phyloP scores from a whole-genome alignment of 768 basidiomycete genomes.

The Coprinopsis strossmayeri region DNA sequence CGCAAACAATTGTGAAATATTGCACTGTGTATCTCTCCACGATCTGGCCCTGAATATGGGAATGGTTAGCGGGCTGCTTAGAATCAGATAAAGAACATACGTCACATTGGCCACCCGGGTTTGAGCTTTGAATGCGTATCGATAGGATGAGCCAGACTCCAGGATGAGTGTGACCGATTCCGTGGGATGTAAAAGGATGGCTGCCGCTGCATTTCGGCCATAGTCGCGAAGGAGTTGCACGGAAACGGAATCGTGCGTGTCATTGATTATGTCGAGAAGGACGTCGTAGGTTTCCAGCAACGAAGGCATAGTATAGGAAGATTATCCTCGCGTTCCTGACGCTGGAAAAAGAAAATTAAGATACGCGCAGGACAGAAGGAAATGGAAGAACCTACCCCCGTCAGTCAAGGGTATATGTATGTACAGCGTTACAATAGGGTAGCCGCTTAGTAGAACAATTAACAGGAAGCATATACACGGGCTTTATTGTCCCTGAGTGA shows the following conservation, averaged over 20 bases:
- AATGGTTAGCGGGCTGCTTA: neutral
- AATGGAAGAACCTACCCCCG: too few relatives aligned
- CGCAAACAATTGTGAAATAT: slow-evolving; percentile 55
- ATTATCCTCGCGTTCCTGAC: slow-evolving; percentile 27
- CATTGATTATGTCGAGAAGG: slow-evolving; percentile 63
- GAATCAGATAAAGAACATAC: slow-evolving; percentile 32
- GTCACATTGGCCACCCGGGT: slow-evolving; percentile 65
- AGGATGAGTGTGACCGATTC: slow-evolving; percentile 63
- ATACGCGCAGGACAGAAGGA: slow-evolving; percentile 3
- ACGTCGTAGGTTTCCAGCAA: slow-evolving; percentile 56
- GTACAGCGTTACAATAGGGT: too few relatives aligned
- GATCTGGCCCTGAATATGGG: slow-evolving; percentile 45
- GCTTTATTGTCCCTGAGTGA: slow-evolving; percentile 17
- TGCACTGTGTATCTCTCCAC: slow-evolving; percentile 59
- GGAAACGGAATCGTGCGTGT: slow-evolving; percentile 57
- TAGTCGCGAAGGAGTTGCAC: slow-evolving; percentile 63
- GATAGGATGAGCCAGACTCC: slow-evolving; percentile 63
- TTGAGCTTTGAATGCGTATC: slow-evolving; percentile 60
- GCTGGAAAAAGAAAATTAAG: slow-evolving; percentile 14
- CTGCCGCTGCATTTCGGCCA: slow-evolving; percentile 44
- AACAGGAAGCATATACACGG: too few relatives aligned
- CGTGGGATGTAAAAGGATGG: slow-evolving; percentile 52
- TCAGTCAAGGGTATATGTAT: too few relatives aligned
- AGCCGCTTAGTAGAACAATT: too few relatives aligned
- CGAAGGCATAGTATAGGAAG: slow-evolving; percentile 43